phyloP scores from a whole-genome alignment of 208 protist genomes.

The Leishmania turanica region DNA sequence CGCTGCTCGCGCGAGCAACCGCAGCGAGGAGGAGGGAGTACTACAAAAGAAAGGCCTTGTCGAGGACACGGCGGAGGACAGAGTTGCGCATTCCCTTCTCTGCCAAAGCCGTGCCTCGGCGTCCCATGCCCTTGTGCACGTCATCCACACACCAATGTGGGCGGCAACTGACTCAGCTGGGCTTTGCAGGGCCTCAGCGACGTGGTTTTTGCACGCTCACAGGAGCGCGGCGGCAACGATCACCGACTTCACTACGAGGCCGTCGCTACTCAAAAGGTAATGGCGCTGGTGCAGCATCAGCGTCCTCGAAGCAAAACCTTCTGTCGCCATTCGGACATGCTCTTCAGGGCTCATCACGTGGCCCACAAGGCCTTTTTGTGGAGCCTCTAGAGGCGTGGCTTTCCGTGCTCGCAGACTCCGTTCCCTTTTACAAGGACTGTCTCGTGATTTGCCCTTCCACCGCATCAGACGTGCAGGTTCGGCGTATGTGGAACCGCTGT shows the following conservation, averaged over 20 bases:
- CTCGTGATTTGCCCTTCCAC: constrained; percentile 64
- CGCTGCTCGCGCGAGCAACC: neutral
- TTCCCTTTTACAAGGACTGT: constrained; percentile 78
- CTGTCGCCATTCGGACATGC: constrained; percentile 48
- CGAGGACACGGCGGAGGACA: neutral
- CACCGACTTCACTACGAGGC: neutral
- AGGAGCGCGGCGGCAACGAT: neutral
- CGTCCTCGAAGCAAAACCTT: constrained; percentile 6
- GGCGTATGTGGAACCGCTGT: constrained; percentile 40
- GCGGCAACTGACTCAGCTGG: neutral
- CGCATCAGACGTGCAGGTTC: constrained; percentile 27
- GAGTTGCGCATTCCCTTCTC: neutral
- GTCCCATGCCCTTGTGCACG: neutral
- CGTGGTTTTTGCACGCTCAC: neutral
- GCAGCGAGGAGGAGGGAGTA: neutral
- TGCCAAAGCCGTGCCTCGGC: neutral
- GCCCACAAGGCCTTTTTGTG: constrained; percentile 40
- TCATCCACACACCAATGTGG: neutral
- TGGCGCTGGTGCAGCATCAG: neutral
- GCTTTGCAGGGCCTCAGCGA: neutral
- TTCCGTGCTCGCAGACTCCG: constrained; percentile 60
- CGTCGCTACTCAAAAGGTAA: neutral
- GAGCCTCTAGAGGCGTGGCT: constrained; percentile 82
- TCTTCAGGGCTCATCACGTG: constrained; percentile 59
- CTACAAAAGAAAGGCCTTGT: neutral